A percentile compares a stretch with the other conserved stretches of the same genome.
These are phyloP conservation scores for Linum trigynum DNA, from an alignment of 345 rosid genomes.

Conservation along the genomic window DNA sequence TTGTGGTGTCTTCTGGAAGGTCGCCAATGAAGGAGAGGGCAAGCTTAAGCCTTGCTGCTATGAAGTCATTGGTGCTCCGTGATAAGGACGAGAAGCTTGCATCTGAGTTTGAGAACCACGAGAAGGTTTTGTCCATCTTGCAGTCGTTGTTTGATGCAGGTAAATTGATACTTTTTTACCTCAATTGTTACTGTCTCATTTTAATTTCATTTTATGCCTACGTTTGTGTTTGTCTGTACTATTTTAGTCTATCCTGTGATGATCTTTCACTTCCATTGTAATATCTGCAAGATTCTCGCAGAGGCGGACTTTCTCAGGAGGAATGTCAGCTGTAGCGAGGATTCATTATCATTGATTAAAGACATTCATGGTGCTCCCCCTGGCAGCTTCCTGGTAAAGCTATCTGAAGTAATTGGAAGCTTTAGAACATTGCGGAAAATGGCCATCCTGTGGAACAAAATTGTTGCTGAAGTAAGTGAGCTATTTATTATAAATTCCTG, in stretches of 20 bases:
- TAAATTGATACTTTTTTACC: conserved; percentile 25
- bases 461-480: conserved; percentile 70
- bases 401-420: conserved; percentile 91
- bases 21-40: conserved; percentile 78
- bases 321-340: conserved; percentile 41
- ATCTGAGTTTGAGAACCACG: conserved; percentile 56
- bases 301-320: conserved; percentile 76
- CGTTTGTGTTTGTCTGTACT: neutral
- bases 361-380: conserved; percentile 89
- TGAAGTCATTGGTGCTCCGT: conserved; percentile 82
- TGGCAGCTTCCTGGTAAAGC: conserved; percentile 60
- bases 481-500: neutral
- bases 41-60: conserved; percentile 75
- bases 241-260: conserved; percentile 31
- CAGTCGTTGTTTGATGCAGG: conserved; percentile 56
- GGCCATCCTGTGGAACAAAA: conserved; percentile 80
- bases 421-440: conserved; percentile 62
- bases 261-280: conserved; percentile 51
- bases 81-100: conserved; percentile 72
- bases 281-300: conserved; percentile 68
- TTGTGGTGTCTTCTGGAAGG: conserved; percentile 52
- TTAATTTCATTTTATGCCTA: neutral
- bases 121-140: conserved; percentile 47
- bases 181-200: neutral
- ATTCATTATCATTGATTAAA: conserved; percentile 43